Base-by-base conservation (phyloP, 345 rosid species). In the Citrus reticulata region DNA sequence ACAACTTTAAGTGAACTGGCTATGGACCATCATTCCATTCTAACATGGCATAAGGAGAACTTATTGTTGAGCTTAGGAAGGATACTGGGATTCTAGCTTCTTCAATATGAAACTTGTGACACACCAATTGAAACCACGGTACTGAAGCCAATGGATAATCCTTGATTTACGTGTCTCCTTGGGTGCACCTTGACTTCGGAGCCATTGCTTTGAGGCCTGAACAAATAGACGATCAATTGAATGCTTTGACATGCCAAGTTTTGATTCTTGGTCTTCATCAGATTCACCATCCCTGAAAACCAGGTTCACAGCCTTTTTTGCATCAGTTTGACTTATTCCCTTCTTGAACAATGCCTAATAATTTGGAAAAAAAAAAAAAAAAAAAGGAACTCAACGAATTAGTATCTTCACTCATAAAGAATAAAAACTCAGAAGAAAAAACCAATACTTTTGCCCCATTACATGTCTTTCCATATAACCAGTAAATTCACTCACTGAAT, bases 111-210 rank as follows among this genome's bases (percentile, higher is more conserved):
- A 80, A 76, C 80, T 49, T 71, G 89, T 88, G 13, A 92, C 91
- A 32, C 88, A 88, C 94, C 95, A 93, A 77, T 88, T 91, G 83
- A 91, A 91, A 54, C 98, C 95, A 20, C 97, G 89, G 82, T 93
- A 93, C 86, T 93, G 98, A 78, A 93, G 98, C 98, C 98, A 93
- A 79, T 93, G 83, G 39, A 95, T 79, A 14, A 95, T 87, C 86
- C 97, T 92, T 69, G 91, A 69, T 83, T 92, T 93, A 32, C 92
- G 95, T 22, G 83, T 91, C 76, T 93, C 95, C 65, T 70, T 68
- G 11, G 98, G 84, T 22, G 82, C 88, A 79, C 92, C 89, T 66
- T 75, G 85, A 65, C 93, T 70, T 83, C 89, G 89, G 73, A 78
- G 69, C 98, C 95, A 92, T 73, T 92, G 93, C 85, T 92, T 90